Evolutionary conservation across 192 early-diverging fungal genomes (phyloP).

Genomic region (Coemansia sp.): DNA sequence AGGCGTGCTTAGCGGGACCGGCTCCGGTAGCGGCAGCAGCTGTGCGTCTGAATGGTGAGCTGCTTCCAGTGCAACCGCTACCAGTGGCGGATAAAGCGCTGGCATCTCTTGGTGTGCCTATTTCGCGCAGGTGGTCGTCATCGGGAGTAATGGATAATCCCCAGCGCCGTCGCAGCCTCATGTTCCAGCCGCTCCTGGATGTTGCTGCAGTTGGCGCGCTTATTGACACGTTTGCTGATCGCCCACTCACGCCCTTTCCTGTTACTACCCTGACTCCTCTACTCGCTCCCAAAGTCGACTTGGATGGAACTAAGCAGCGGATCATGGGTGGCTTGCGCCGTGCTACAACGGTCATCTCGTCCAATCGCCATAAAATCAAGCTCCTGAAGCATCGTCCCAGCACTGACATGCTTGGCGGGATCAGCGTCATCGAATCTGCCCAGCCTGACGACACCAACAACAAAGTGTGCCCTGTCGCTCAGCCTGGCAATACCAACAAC

Average conservation of each 20-base stretch:
- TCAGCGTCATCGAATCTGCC: not conserved
- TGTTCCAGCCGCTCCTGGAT: constrained; percentile 44
- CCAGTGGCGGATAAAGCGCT: not conserved
- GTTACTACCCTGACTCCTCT: not conserved
- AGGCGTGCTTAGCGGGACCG: not conserved
- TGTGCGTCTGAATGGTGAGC: too few relatives aligned
- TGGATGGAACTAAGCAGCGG: not conserved
- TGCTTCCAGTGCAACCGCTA: not conserved
- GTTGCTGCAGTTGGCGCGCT: constrained; percentile 33
- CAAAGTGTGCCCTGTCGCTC: not conserved
- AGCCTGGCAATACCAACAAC: not conserved
- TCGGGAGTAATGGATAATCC: constrained; percentile 9
- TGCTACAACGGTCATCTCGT: not conserved
- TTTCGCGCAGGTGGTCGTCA: not conserved
- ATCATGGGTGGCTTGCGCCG: constrained; percentile 31
- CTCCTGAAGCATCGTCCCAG: not conserved
- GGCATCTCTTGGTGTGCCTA: not conserved
- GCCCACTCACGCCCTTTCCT: not conserved
- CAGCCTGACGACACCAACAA: not conserved
- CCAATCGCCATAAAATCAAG: not conserved
- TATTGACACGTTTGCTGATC: constrained; percentile 24
- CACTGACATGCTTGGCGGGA: not conserved
- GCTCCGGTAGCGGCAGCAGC: not conserved
- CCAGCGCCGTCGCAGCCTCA: constrained; percentile 37
- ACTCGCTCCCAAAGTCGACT: not conserved